Base-by-base conservation (phyloP, 2,329 filamentous ascomycete species). In the Fusarium tanahbumbuense region DNA sequence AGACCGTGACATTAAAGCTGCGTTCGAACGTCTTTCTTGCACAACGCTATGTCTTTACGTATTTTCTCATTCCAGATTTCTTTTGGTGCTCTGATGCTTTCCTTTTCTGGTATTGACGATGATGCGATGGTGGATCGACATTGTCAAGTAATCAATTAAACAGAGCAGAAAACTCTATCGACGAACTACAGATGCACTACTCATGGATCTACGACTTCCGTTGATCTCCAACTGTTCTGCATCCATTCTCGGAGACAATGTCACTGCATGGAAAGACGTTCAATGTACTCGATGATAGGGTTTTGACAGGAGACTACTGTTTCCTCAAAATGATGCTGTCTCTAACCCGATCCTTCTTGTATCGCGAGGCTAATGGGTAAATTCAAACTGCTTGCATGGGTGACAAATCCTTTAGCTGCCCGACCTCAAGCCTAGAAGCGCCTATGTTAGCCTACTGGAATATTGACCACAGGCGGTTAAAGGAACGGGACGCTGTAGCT, bases 401-500 rank as follows among this genome's bases (percentile, higher is more conserved):
- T 62, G 66, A 55, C 61, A 57, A 69, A 70, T 67, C 7, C 22
- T 46, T 52, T 25, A 18, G 47, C 34, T 27, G 22, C 22, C 22
- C 22, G 23, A 28, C 44, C 34, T 52, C 34, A 32, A 37, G 54
- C 47, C 46, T 45, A 40, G 42, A 57, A 40, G 46, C 25, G 54
- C 52, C 54, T 28, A 46, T 25, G 27, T 22, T 20, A 25, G 23
- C 32, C 16, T 30, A 13, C 28, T 30, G 28, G 12, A 7, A 30
- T 13, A 30, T 30, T 30, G 28, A 27, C 13, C 23, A 56, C 40
- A 46, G 42, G 46, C 49, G 61, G 44, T 20, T 16, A 25, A 49
- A 27, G 22, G 27, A 42, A 37, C 34, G 34, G 55, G 42, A 25
- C 32, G 49, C 32, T 28, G n/a, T 52, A 27, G 23, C 12, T 6